Evolutionary conservation across 208 protist species (phyloP).

Genomic region (Porcisia deanei): DNA sequence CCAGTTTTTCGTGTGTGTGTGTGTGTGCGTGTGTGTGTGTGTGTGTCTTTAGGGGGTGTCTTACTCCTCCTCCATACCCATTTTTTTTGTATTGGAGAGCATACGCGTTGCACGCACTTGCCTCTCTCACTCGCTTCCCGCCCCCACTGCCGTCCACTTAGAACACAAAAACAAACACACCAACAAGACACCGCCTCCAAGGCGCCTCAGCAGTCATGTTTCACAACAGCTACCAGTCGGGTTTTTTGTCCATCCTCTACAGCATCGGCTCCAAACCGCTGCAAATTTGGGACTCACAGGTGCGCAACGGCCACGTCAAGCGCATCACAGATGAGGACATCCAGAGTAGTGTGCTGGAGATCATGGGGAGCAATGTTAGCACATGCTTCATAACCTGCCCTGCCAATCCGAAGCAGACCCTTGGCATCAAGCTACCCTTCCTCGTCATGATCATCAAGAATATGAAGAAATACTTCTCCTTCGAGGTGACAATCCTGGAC

Average conservation of each 20-base stretch:
- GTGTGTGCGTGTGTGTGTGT: not conserved
- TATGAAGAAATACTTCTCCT: slow-evolving; percentile 99
- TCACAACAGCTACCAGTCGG: slow-evolving; percentile 99
- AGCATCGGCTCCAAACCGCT: slow-evolving; percentile 98
- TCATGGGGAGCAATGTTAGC: slow-evolving; percentile 98
- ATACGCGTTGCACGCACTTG: no score
- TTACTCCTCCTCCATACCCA: not conserved
- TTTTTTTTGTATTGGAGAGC: no score
- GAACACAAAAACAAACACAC: not conserved
- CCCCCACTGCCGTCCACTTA: no score
- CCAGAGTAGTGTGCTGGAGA: slow-evolving; percentile 98
- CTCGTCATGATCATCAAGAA: slow-evolving; percentile 99
- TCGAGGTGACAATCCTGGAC: slow-evolving; percentile 99
- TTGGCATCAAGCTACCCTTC: slow-evolving; percentile 99
- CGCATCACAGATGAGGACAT: slow-evolving; percentile 99
- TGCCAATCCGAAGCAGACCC: slow-evolving; percentile 95
- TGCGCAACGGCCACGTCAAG: slow-evolving; percentile 98
- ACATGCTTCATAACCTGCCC: slow-evolving; percentile 99
- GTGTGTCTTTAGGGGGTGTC: not conserved
- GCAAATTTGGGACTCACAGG: slow-evolving; percentile 98
- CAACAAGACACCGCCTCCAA: not conserved
- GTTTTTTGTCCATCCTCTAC: slow-evolving; percentile 99
- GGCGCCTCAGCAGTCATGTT: slow-evolving; percentile 89
- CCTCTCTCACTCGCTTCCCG: no score
- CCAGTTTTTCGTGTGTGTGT: not conserved